phyloP scores from a whole-genome alignment of 768 basidiomycete species.

The Agrocybe praecox region DNA sequence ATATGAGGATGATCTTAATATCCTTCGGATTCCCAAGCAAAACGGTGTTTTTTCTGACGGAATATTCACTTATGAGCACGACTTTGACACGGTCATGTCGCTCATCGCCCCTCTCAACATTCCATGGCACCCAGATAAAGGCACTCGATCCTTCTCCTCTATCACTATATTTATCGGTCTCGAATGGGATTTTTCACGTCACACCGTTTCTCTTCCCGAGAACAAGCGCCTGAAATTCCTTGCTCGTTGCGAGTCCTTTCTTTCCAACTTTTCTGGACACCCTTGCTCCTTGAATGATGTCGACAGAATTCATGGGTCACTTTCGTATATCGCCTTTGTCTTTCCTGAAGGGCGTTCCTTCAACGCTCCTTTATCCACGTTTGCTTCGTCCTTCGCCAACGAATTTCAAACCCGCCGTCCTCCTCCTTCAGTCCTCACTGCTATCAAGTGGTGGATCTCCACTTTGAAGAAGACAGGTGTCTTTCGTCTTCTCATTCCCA shows the following conservation, averaged over 20 bases:
- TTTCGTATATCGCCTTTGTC: slow-evolving; percentile 34
- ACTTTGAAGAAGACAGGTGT: neutral
- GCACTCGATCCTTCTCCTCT: slow-evolving; percentile 19
- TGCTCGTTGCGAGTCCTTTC: slow-evolving; percentile 10
- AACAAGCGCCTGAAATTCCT: slow-evolving; percentile 31
- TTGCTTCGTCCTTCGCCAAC: slow-evolving; percentile 20
- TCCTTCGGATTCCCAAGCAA: too few relatives aligned
- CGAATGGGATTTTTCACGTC: slow-evolving; percentile 28
- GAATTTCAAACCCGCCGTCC: slow-evolving; percentile 12
- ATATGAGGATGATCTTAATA: slow-evolving; percentile 25
- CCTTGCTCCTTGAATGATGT: slow-evolving; percentile 19
- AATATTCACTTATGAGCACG: slow-evolving; percentile 18
- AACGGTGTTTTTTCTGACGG: slow-evolving; percentile 6
- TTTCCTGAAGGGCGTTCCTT: slow-evolving; percentile 19
- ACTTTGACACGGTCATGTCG: slow-evolving; percentile 9
- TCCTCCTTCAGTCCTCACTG: slow-evolving; percentile 14
- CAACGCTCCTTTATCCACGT: slow-evolving; percentile 25
- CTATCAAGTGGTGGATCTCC: slow-evolving; percentile 2
- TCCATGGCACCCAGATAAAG: slow-evolving; percentile 32
- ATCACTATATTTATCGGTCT: slow-evolving; percentile 32
- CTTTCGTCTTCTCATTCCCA: neutral
- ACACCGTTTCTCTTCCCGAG: slow-evolving; percentile 28
- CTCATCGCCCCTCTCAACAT: slow-evolving; percentile 20
- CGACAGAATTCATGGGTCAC: slow-evolving; percentile 29
- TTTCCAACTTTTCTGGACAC: neutral